Base-by-base conservation (phyloP, 805 yeast genomes). In the Brettanomyces nanus region DNA sequence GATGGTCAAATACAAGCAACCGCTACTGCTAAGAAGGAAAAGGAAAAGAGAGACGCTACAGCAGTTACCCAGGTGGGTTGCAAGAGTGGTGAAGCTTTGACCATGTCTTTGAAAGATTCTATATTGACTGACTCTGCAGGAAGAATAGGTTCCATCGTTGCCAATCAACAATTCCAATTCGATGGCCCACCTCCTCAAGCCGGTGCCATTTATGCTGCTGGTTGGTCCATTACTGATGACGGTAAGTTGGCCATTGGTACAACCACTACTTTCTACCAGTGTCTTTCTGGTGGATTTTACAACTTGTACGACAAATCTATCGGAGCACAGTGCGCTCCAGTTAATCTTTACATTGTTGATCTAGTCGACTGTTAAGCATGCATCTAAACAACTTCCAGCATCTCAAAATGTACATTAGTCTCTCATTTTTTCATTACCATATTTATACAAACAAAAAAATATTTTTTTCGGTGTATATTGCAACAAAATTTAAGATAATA, bases 171-270 rank as follows among this genome's bases (percentile, higher is more conserved):
- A 60, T 73, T 74, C 71, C 80, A 74, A 61, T 74, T 74, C 50
- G 80, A 74, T 53, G 79, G 79, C 53, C 78, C 78, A 40, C 77
- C 77, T 59, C 79, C 79, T 46, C 80, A 74, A 61, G 79, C 73
- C 36, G 74, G 74, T 59, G 65, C 74, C 32, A 66, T 67, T 38
- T 65, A 68, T 49, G 75, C 75, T 48, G 72, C 69, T 41, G 73
- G 74, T 42, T 68, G 74, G 74, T 63, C 74, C 33, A 60, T 69
- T 44, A 57, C 68, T 38, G 54, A 58, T 34, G 71, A 64, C 33
- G 71, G 65, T 38, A 61, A 59, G 55, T 68, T 73, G 54, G 75
- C 75, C 35, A 59, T 73, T 49, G 78, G 77, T 55, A 58, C 63
- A 58, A 57, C 53, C 39, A 64, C 69, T 38, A 58, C 57, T 21